Base-by-base conservation (phyloP, 768 basidiomycete species). In the Rossbeevera mucosa region DNA sequence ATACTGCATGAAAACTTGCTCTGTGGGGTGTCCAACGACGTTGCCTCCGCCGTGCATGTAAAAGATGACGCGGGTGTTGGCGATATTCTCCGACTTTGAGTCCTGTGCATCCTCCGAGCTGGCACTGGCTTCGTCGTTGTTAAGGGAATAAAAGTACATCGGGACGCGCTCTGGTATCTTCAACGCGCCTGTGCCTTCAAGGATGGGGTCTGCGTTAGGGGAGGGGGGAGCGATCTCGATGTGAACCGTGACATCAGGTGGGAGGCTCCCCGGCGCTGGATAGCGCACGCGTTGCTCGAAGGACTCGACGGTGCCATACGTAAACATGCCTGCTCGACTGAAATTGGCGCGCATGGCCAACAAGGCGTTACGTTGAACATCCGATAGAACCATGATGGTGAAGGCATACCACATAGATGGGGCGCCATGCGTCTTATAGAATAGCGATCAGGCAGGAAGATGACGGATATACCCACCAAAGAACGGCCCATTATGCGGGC, bases 11-110 rank as follows among this genome's bases (percentile, higher is more conserved):
- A 53, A 64, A 0, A 36, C 16, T 1, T 7, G 7, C 0, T 47
- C 2, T 2, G 57, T 52, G 41, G 66, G 66, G 31, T 62, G 62
- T 0, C 66, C 64, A 5, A 12, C 0, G 44, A 63, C 2, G 20
- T 60, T 53, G 1, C 48, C 64, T 13, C 64, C 64, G 4, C 65
- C 63, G 14, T 67, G 64, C 20, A 65, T 42, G 40, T 52, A 58
- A 47, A 66, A 55, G 31, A 68, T 48, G 47, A 64, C 57, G n/a
- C 22, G 53, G 11, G 52, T 53, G 16, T 63, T 30, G 0, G 46
- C 26, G 3, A 21, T 31, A 0, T 52, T 30, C 5, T 30, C 29
- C 7, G 28, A 33, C 33, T 33, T 8, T 7, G 33, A 14, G 18
- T 28, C 44, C 7, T 16, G 26, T 7, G 22, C 14, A 13, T 42